A percentile compares a stretch with the other conserved stretches of the same genome.
Evolutionary conservation across 106 monocot genomes (phyloP).

Genomic region (Triglochin maritima): DNA sequence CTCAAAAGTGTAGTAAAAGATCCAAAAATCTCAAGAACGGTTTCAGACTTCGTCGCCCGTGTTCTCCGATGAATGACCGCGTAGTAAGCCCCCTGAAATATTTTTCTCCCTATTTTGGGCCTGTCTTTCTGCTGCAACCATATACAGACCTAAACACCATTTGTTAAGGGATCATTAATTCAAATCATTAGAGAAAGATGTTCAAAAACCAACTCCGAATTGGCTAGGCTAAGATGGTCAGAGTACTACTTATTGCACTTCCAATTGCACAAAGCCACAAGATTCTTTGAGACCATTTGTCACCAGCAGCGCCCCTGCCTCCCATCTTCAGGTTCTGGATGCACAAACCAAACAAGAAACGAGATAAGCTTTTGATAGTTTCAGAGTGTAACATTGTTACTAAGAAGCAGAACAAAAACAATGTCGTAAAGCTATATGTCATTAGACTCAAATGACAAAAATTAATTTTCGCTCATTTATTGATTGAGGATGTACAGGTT

Average conservation of each 20-base stretch:
- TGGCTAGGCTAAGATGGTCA: background rate
- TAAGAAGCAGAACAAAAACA: too few species aligned
- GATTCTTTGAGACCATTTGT: constrained; percentile 15
- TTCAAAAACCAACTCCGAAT: background rate
- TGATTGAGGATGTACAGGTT: too few species aligned
- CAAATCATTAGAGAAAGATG: background rate
- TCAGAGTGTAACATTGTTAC: too few species aligned
- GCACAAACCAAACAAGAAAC: background rate
- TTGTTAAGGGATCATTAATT: background rate
- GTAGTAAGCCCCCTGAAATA: constrained; percentile 9
- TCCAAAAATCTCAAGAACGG: too few species aligned
- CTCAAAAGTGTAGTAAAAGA: too few species aligned
- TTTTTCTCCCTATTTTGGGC: constrained; percentile 18
- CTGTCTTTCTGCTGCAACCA: constrained; percentile 20
- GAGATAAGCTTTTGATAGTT: background rate
- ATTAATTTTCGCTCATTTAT: too few species aligned
- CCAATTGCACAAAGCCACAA: constrained; percentile 12
- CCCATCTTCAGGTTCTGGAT: constrained; percentile 1
- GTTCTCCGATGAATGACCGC: background rate
- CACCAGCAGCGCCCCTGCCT: constrained; percentile 4
- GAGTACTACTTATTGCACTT: constrained; percentile 12
- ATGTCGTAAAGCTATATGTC: too few species aligned
- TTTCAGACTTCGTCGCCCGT: constrained; percentile 16
- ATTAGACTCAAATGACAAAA: too few species aligned
- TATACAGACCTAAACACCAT: constrained; percentile 13